Evolutionary conservation across 2,329 filamentous ascomycete genomes (phyloP).

Genomic region (Pseudocercospora macadamiae): DNA sequence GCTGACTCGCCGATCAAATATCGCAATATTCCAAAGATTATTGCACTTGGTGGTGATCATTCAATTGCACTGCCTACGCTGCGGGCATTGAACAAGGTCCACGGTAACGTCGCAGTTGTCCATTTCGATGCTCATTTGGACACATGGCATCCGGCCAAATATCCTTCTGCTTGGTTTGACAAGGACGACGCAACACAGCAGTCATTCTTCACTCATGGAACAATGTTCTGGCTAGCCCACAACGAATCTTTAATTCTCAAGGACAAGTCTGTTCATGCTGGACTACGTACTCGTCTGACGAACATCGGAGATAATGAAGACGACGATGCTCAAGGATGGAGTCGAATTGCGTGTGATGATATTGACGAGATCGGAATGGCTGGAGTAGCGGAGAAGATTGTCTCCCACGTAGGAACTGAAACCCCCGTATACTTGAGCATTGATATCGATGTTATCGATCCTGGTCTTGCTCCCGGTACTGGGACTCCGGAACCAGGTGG

Average conservation of each 20-base stretch:
- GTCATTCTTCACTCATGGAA: slow-evolving; percentile 81
- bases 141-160: slow-evolving; percentile 82
- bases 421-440: slow-evolving; percentile 80
- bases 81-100: slow-evolving; percentile 50
- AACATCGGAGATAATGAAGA: slow-evolving; percentile 73
- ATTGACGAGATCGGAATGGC: slow-evolving; percentile 78
- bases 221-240: slow-evolving; percentile 87
- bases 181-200: slow-evolving; percentile 59
- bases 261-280: slow-evolving; percentile 76
- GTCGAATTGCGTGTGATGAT: slow-evolving; percentile 80
- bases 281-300: slow-evolving; percentile 75
- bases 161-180: slow-evolving; percentile 73
- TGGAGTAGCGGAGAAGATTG: slow-evolving; percentile 71
- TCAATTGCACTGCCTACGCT: slow-evolving; percentile 55
- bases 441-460: slow-evolving; percentile 81
- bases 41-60: slow-evolving; percentile 55
- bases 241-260: slow-evolving; percentile 79
- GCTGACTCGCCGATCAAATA: slow-evolving; percentile 44
- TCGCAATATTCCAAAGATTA: slow-evolving; percentile 49
- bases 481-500: slow-evolving; percentile 89
- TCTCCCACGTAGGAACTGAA: slow-evolving; percentile 71
- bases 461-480: slow-evolving; percentile 64
- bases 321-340: slow-evolving; percentile 71
- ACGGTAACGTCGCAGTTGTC: slow-evolving; percentile 52
- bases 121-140: slow-evolving; percentile 70